phyloP scores from a whole-genome alignment of 208 protist species.

The Acanthamoeba culbertsoni region DNA sequence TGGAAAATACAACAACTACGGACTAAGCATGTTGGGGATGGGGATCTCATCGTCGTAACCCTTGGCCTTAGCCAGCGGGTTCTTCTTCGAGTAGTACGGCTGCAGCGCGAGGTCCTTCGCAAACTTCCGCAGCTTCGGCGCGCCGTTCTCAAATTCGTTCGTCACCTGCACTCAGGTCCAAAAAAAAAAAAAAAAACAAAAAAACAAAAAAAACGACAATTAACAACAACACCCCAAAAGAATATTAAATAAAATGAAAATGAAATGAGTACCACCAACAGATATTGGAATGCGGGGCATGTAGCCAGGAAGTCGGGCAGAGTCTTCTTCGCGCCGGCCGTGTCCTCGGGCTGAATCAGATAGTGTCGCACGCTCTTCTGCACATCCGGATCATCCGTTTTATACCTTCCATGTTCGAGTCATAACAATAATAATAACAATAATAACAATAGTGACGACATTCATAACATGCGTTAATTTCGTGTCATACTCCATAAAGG shows the following conservation, averaged over 20 bases:
- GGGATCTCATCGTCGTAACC: conserved; percentile 43
- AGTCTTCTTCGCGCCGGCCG: conserved; percentile 57
- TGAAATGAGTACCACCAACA: background rate
- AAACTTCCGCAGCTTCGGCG: conserved; percentile 66
- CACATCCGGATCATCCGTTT: conserved; percentile 64
- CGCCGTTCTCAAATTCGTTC: conserved; percentile 62
- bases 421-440: background rate
- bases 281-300: background rate
- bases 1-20: too few relatives aligned
- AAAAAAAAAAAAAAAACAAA: background rate
- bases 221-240: background rate
- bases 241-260: background rate
- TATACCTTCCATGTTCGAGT: background rate
- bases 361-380: background rate
- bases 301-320: conserved; percentile 37
- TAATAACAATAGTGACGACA: conserved; percentile 22
- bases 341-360: conserved; percentile 13
- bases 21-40: conserved; percentile 30
- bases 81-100: conserved; percentile 70
- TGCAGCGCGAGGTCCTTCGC: conserved; percentile 69
- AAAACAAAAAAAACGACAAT: background rate
- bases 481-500: conserved; percentile 44
- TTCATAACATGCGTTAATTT: background rate
- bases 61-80: background rate
- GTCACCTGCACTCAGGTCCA: conserved; percentile 16